phyloP scores from a whole-genome alignment of 148 eudicot species.

The Simmondsia chinensis region DNA sequence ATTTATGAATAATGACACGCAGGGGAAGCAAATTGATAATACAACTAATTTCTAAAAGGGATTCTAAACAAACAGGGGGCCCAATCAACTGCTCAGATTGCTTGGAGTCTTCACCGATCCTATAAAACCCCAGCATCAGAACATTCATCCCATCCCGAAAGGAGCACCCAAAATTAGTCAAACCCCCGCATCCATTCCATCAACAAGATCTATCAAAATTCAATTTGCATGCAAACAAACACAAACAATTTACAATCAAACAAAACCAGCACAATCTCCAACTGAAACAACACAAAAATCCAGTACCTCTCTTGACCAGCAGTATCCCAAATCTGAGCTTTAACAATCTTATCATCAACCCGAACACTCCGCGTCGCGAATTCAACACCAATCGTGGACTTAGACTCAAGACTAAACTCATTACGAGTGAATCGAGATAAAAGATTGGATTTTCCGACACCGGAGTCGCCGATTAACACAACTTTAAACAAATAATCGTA shows the following conservation, averaged over 20 bases:
- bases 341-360: constrained; percentile 36
- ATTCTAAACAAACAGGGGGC: too few relatives aligned
- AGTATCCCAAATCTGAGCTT: constrained; percentile 50
- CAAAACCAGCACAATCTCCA: neutral
- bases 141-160: too few relatives aligned
- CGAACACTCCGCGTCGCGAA: constrained; percentile 40
- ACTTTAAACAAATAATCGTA: constrained; percentile 34
- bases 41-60: too few relatives aligned
- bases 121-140: too few relatives aligned
- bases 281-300: neutral
- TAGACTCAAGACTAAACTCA: constrained; percentile 36
- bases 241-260: constrained; percentile 3
- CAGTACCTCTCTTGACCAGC: constrained; percentile 34
- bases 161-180: too few relatives aligned
- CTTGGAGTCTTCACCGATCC: too few relatives aligned
- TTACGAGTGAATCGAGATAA: constrained; percentile 26
- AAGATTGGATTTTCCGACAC: constrained; percentile 35
- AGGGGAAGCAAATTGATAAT: too few relatives aligned
- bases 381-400: constrained; percentile 38
- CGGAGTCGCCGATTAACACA: constrained; percentile 31
- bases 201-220: too few relatives aligned
- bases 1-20: too few relatives aligned
- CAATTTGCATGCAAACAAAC: neutral
- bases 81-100: too few relatives aligned
- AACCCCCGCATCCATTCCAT: too few relatives aligned